Evolutionary conservation across 176 grass and related monocot genomes (phyloP).

Genomic region (Ampelocalamus luodianensis): DNA sequence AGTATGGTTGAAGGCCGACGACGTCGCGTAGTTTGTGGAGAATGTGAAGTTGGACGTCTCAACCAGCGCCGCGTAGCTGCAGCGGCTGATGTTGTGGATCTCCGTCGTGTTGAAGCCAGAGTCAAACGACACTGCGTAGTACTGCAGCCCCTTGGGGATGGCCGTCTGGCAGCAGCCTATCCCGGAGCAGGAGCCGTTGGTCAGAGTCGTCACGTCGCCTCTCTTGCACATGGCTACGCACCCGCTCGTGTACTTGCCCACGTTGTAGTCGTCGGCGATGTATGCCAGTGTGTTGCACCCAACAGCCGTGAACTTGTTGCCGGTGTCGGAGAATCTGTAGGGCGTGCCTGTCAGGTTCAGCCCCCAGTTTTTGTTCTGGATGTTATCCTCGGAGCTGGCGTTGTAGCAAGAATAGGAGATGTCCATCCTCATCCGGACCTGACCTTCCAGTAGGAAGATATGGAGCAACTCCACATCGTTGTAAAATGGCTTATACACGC

Average conservation of each 20-base stretch:
- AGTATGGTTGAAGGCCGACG: neutral
- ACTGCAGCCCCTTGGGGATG: slow-evolving; percentile 28
- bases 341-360: neutral
- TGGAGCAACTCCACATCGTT: accelerated
- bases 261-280: neutral
- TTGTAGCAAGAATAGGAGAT: neutral
- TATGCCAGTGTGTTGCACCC: neutral
- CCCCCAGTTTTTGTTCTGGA: no score
- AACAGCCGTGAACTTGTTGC: neutral
- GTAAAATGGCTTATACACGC: neutral
- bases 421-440: neutral
- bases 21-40: neutral
- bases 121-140: neutral
- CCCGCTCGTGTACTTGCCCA: neutral
- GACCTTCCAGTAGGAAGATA: neutral
- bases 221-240: neutral
- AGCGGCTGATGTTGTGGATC: neutral
- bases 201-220: neutral
- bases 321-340: neutral
- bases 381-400: no score
- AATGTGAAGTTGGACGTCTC: neutral
- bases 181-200: slow-evolving; percentile 37
- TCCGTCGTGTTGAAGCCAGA: neutral
- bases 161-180: slow-evolving; percentile 50
- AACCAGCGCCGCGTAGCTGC: slow-evolving; percentile 40